A percentile compares a stretch with the other conserved stretches of the same genome.
These are phyloP conservation scores for Thalassiosira hispida DNA, from an alignment of 352 stramenopile genomes.

Conservation along the genomic window DNA sequence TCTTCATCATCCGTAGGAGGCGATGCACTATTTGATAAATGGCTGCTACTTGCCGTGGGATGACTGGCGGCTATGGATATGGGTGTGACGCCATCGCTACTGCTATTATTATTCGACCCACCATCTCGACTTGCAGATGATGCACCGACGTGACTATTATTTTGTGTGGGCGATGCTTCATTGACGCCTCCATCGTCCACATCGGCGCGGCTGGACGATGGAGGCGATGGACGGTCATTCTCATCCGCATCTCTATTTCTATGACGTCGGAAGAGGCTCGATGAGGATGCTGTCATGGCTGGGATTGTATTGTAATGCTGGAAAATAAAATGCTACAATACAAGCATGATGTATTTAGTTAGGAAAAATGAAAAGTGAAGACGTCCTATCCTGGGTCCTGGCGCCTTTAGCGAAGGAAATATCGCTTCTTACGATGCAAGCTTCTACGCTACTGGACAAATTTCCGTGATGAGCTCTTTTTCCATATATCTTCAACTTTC, in stretches of 20 bases:
- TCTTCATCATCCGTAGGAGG: constrained; percentile 25
- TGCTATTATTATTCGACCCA: background rate
- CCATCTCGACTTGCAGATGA: constrained; percentile 1
- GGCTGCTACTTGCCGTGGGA: no score
- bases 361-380: no score
- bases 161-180: background rate
- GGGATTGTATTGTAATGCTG: constrained; percentile 1
- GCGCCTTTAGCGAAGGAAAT: no score
- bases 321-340: background rate
- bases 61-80: background rate
- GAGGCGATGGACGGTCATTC: constrained; percentile 4
- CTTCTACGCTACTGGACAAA: no score
- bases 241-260: constrained; percentile 10
- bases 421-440: no score
- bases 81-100: background rate
- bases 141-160: background rate
- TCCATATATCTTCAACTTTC: no score
- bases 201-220: background rate
- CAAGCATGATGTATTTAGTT: no score
- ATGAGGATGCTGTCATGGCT: constrained; percentile 12
- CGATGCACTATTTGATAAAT: background rate
- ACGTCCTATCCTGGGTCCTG: no score
- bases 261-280: constrained; percentile 29
- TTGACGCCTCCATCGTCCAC: constrained; percentile 1
- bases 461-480: no score